phyloP scores from a whole-genome alignment of 148 eudicot genomes.

The Rhododendron griersonianum region DNA sequence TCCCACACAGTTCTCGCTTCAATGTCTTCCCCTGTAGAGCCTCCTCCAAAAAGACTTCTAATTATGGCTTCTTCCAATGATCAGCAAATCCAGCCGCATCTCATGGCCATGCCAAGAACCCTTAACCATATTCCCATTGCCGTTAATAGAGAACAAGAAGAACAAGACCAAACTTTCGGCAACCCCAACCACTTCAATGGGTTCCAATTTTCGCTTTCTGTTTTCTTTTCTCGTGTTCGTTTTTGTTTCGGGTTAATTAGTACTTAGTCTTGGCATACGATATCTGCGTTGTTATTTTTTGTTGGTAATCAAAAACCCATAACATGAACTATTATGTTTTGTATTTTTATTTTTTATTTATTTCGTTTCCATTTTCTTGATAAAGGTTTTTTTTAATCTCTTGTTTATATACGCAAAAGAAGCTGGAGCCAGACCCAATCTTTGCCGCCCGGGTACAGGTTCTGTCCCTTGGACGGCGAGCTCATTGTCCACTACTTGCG shows the following conservation, averaged over 20 bases:
- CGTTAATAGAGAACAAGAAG: not conserved
- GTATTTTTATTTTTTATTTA: no score
- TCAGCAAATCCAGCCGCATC: no score
- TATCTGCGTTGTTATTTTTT: no score
- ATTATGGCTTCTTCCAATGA: not conserved
- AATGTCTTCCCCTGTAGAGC: not conserved
- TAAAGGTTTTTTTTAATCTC: not conserved
- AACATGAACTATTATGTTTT: no score
- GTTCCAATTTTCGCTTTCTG: not conserved
- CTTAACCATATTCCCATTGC: not conserved
- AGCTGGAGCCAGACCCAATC: not conserved
- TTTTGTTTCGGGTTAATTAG: no score
- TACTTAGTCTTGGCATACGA: no score
- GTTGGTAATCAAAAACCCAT: not conserved
- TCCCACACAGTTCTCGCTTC: not conserved
- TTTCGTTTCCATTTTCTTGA: no score
- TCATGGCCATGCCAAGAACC: no score
- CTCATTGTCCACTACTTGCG: conserved; percentile 17
- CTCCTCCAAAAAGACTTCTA: not conserved
- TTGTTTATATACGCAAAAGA: no score
- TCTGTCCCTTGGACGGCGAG: conserved; percentile 19
- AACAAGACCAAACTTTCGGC: not conserved
- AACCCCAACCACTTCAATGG: not conserved
- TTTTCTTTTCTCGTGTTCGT: no score
- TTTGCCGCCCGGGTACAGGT: conserved; percentile 19